Conservation (phyloP, 2,329 filamentous ascomycete genomes). For the Sclerotinia borealis region DNA sequence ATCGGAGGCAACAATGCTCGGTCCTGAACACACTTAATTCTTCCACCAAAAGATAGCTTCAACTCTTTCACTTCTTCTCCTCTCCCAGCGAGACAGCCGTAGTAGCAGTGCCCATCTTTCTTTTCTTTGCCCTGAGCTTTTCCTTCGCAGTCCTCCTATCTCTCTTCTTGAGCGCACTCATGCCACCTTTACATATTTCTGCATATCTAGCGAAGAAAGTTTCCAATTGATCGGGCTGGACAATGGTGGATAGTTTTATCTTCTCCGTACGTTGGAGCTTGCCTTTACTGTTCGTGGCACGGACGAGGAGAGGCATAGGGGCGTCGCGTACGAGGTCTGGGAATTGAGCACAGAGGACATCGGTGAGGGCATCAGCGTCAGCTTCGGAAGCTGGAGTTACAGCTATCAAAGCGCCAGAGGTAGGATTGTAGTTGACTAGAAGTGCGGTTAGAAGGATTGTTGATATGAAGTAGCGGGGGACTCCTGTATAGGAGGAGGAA, state of each 20-base stretch:
- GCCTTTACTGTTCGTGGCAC: constrained; percentile 32
- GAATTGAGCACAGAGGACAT: constrained; percentile 41
- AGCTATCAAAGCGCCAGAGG: not conserved
- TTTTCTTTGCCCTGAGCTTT: constrained; percentile 63
- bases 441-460: not conserved
- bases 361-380: constrained; percentile 2
- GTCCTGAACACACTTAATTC: not conserved
- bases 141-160: constrained; percentile 81
- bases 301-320: constrained; percentile 69
- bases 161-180: constrained; percentile 85
- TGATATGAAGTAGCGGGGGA: not conserved
- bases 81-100: not conserved
- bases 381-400: not conserved
- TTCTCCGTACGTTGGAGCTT: constrained; percentile 34
- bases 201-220: constrained; percentile 80
- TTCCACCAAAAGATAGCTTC: not conserved
- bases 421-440: not conserved
- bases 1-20: not conserved
- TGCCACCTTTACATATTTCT: constrained; percentile 83
- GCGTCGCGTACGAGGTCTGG: constrained; percentile 53
- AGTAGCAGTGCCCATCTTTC: constrained; percentile 37
- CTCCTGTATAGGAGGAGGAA: not conserved
- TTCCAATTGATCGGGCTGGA: constrained; percentile 69
- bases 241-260: constrained; percentile 76
- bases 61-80: constrained; percentile 24